A percentile compares a stretch with the other conserved stretches of the same genome.
Evolutionary conservation across 2,329 filamentous ascomycete genomes (phyloP).

Genomic region (Aureobasidium uvarum): DNA sequence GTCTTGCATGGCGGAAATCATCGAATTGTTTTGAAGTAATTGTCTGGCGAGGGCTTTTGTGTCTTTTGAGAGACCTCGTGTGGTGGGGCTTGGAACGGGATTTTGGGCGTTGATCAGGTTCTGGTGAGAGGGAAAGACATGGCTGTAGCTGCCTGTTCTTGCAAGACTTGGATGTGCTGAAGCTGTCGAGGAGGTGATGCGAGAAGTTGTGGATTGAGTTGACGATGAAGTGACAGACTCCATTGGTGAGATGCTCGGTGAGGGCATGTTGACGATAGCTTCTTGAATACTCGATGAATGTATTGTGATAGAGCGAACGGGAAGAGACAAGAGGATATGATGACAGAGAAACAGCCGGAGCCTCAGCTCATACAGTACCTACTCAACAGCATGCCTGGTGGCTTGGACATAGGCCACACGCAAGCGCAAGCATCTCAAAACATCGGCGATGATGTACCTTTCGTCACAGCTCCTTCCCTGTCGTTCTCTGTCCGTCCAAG

Average conservation of each 20-base stretch:
- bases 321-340: background rate
- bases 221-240: constrained; percentile 12
- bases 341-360: background rate
- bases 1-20: background rate
- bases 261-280: background rate
- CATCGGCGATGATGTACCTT: background rate
- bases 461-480: constrained; percentile 14
- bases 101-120: background rate
- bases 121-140: constrained; percentile 4
- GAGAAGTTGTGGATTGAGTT: background rate
- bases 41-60: constrained; percentile 2
- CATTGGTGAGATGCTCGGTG: constrained; percentile 14
- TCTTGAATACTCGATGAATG: background rate
- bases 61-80: constrained; percentile 2
- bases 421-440: background rate
- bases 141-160: background rate
- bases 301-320: background rate
- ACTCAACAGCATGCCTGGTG: background rate
- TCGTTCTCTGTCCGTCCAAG: constrained; percentile 7
- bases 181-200: background rate
- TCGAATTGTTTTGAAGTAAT: background rate
- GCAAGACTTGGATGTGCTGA: background rate
- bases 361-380: background rate
- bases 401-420: background rate
- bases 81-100: background rate